A percentile compares a stretch with the other conserved stretches of the same genome.
These are phyloP conservation scores for Alternaria arborescens DNA, from an alignment of 2,329 filamentous ascomycete genomes.

Conservation along the genomic window DNA sequence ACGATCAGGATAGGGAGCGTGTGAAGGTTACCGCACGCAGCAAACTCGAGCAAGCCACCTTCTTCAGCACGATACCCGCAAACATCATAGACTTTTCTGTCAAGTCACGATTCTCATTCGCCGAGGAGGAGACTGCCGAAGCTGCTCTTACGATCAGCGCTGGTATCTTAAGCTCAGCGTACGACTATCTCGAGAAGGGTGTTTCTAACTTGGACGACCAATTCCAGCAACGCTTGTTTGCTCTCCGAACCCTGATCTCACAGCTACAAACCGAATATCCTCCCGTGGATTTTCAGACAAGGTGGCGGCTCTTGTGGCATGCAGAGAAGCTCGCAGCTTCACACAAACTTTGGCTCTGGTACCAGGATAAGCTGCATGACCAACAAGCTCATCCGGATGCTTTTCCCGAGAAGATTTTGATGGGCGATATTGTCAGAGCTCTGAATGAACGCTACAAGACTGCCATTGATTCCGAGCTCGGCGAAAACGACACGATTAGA, in stretches of 20 bases:
- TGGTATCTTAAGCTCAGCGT: slow-evolving; percentile 81
- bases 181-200: slow-evolving; percentile 75
- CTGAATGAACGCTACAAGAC: slow-evolving; percentile 81
- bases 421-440: slow-evolving; percentile 77
- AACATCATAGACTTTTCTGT: slow-evolving; percentile 89
- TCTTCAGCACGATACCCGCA: slow-evolving; percentile 82
- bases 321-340: slow-evolving; percentile 91
- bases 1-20: slow-evolving; percentile 56
- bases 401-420: slow-evolving; percentile 70
- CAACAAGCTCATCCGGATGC: slow-evolving; percentile 69
- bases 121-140: slow-evolving; percentile 72
- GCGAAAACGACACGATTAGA: slow-evolving; percentile 81
- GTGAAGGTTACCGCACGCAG: slow-evolving; percentile 77
- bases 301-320: slow-evolving; percentile 85
- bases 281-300: slow-evolving; percentile 70
- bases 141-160: slow-evolving; percentile 82
- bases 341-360: slow-evolving; percentile 78
- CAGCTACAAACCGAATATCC: slow-evolving; percentile 73
- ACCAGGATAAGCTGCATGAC: slow-evolving; percentile 75
- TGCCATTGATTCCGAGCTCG: slow-evolving; percentile 67
- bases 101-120: slow-evolving; percentile 71
- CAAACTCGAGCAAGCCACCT: slow-evolving; percentile 93
- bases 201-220: slow-evolving; percentile 84
- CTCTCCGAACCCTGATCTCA: slow-evolving; percentile 76
- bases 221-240: slow-evolving; percentile 74